A percentile compares a stretch with the other conserved stretches of the same genome.
Conservation (phyloP, 1,284 basidiomycete genomes). For the Sanguinoderma infundibulare region DNA sequence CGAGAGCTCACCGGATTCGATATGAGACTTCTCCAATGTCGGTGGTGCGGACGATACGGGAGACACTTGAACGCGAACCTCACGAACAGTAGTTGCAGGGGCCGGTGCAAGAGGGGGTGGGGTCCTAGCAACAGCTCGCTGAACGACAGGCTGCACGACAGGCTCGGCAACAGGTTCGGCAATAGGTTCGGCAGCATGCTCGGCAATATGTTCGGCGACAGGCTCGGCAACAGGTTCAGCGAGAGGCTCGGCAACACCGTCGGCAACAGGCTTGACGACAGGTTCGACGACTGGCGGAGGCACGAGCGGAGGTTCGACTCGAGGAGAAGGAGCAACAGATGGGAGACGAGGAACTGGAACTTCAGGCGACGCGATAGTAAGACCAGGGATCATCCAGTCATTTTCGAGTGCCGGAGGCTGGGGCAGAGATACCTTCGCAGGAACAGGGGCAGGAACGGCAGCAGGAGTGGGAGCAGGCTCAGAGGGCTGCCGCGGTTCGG, state of each 20-base stretch:
- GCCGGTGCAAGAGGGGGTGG: background rate
- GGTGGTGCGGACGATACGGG: conserved; percentile 1
- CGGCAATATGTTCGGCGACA: background rate
- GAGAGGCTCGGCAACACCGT: background rate
- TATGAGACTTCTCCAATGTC: conserved; percentile 8
- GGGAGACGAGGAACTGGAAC: background rate
- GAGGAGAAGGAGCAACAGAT: background rate
- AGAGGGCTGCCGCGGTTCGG: background rate
- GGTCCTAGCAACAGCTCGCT: background rate
- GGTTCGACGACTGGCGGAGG: background rate
- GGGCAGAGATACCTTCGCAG: background rate
- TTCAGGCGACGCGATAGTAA: background rate
- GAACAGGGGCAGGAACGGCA: background rate
- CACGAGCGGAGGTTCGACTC: background rate
- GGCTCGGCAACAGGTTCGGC: background rate
- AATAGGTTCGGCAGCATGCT: background rate
- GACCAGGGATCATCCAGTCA: conserved; percentile 4
- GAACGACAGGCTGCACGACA: background rate
- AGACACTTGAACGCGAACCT: conserved; percentile 11
- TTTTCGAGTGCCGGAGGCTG: conserved; percentile 1
- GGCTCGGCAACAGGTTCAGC: background rate
- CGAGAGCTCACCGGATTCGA: conserved; percentile 20
- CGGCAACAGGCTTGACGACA: background rate
- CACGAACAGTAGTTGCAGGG: background rate
- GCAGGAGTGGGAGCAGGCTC: background rate